Evolutionary conservation across 2,329 filamentous ascomycete species (phyloP), one percentile per base, ranked within the genome.

Genomic region (Aspergillus fructus): DNA sequence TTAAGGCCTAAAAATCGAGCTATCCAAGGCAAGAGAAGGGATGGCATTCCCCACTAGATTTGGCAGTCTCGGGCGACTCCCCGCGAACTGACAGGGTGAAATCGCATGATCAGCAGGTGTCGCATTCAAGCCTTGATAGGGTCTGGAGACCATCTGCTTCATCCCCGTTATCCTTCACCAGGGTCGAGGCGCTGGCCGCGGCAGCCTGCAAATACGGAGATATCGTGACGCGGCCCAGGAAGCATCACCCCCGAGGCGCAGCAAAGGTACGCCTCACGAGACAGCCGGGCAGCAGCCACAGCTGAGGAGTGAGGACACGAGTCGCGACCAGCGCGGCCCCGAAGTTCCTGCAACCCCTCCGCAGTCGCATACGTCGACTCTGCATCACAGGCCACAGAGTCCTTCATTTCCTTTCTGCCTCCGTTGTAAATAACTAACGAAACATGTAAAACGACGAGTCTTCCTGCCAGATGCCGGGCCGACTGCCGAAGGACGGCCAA

Each of bases 51-150:
- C 60, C 60, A 56, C 60, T 37, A 33, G 21, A 48, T 43, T 56
- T 56, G 55, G 57, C 47, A 53, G 55, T 56, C 60, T 62, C 59
- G 61, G 62, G 53, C 48, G 43, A 37, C 51, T 54, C 46, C 42
- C 30, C 33, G 21, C 40, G 43, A 41, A 46, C 42, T 64, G 59
- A 64, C 61, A 64, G 63, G 63, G 55, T 62, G 61, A 47, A 57
- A 27, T 59, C 59, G 57, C 50, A 42, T 56, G 59, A 64, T 63
- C 61, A 61, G 60, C 61, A 56, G 60, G 56, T 57, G 39, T 53
- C 43, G 55, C 53, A 58, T 54, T 45, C 17, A 23, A 37, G 40
- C 27, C n/a, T 46, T 53, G 41, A 53, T 39, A 53, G 42, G 33
- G 48, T 50, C 47, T 46, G 40, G 13, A n/a, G 34, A 37, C 34